Conservation (phyloP, 257 asterid genomes). For the Primulina huaijiensis region DNA sequence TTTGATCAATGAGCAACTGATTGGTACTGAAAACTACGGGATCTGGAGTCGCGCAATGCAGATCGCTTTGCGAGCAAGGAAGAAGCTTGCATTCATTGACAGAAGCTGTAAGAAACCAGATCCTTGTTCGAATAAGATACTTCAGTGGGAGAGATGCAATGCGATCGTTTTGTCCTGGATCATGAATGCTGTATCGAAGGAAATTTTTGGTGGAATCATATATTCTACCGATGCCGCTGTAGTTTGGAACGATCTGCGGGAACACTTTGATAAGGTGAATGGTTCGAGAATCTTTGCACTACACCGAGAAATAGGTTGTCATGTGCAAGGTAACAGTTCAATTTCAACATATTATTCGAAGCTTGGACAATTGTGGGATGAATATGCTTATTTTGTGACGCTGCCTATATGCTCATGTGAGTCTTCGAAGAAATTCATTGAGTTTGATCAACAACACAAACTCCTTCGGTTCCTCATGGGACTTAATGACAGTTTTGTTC, state of each 20-base stretch:
- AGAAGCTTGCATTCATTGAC: background rate
- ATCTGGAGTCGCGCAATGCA: background rate
- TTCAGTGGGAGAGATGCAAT: background rate
- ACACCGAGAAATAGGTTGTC: background rate
- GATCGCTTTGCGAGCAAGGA: background rate
- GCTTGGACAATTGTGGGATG: background rate
- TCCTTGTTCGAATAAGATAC: rapidly evolving
- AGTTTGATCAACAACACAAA: too few relatives aligned
- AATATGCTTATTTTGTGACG: background rate
- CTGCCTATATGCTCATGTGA: too few relatives aligned
- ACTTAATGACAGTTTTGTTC: too few relatives aligned
- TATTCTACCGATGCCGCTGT: background rate
- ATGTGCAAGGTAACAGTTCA: background rate
- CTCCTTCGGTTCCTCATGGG: too few relatives aligned
- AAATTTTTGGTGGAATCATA: background rate
- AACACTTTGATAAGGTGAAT: background rate
- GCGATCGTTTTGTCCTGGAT: background rate
- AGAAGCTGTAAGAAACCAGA: background rate
- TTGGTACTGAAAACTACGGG: background rate
- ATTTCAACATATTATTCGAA: background rate
- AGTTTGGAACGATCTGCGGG: background rate
- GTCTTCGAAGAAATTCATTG: too few relatives aligned
- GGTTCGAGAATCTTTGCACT: background rate
- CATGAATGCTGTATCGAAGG: too few relatives aligned
- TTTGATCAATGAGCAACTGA: background rate